phyloP scores from a whole-genome alignment of 2,329 filamentous ascomycete genomes.

The Cryoendolithus antarcticus region DNA sequence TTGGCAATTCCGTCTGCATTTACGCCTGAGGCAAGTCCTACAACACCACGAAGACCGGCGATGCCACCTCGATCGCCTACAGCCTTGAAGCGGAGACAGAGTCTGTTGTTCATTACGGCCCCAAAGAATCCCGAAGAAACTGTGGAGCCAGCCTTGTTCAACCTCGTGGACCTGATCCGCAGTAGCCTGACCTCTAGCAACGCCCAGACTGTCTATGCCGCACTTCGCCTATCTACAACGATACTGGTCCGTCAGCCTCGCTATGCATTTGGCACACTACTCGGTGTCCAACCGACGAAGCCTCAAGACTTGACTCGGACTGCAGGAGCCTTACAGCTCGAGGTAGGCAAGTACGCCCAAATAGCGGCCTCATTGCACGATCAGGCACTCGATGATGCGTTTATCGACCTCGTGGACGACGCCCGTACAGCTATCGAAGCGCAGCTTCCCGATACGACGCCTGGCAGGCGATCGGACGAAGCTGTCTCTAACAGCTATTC shows the following conservation, averaged over 20 bases:
- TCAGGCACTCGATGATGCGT: constrained; percentile 59
- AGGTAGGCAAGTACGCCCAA: constrained; percentile 58
- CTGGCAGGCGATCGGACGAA: not conserved
- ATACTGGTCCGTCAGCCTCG: constrained; percentile 79
- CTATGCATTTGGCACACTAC: constrained; percentile 66
- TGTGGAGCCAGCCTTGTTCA: constrained; percentile 79
- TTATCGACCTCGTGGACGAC: constrained; percentile 60
- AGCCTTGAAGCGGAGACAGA: constrained; percentile 70
- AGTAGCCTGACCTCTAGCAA: constrained; percentile 76
- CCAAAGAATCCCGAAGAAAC: constrained; percentile 63
- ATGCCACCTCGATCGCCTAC: constrained; percentile 34
- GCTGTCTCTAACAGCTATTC: not conserved
- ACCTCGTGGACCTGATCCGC: constrained; percentile 78
- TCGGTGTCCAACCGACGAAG: constrained; percentile 52
- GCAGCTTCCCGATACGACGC: constrained; percentile 10
- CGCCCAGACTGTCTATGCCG: constrained; percentile 79
- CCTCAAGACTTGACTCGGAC: constrained; percentile 49
- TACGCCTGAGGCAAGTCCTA: constrained; percentile 5
- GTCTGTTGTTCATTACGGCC: constrained; percentile 72
- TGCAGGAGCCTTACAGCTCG: constrained; percentile 60
- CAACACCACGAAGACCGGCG: constrained; percentile 1
- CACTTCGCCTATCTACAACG: constrained; percentile 73
- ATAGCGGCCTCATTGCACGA: constrained; percentile 58
- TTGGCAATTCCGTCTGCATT: constrained; percentile 59
- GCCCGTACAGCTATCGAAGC: constrained; percentile 29